A percentile compares a stretch with the other conserved stretches of the same genome.
Evolutionary conservation across 2,329 filamentous ascomycete genomes (phyloP).

Genomic region (Fonsecaea pugnacius): DNA sequence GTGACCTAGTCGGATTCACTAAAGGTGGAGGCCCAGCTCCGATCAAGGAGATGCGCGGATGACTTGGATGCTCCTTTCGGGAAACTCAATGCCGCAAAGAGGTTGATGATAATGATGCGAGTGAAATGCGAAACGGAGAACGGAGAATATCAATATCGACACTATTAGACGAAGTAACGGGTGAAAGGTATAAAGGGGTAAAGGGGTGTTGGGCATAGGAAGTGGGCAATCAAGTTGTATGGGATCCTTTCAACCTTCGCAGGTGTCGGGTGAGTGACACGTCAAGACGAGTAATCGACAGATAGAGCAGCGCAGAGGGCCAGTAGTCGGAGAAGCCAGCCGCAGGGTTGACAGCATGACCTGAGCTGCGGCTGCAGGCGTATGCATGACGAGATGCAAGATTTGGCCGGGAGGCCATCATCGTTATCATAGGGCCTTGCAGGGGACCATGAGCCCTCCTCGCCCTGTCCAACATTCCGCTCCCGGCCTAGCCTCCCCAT

Average conservation of each 20-base stretch:
- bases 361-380: constrained; percentile 14
- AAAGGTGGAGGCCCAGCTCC: constrained; percentile 27
- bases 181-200: constrained; percentile 10
- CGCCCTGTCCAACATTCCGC: constrained; percentile 6
- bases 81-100: constrained; percentile 11
- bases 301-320: constrained; percentile 14
- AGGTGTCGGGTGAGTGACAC: constrained; percentile 17
- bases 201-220: constrained; percentile 1
- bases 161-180: neutral
- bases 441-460: neutral
- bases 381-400: constrained; percentile 22
- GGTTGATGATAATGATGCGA: neutral
- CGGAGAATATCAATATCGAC: neutral
- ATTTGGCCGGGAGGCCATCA: constrained; percentile 10
- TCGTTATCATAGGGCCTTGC: constrained; percentile 12
- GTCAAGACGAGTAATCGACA: constrained; percentile 14
- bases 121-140: neutral
- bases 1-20: constrained; percentile 1
- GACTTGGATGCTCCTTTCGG: constrained; percentile 12
- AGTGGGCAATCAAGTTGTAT: constrained; percentile 10
- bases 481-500: constrained; percentile 15
- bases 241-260: neutral
- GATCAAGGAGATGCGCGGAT: constrained; percentile 23
- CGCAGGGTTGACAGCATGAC: constrained; percentile 21
- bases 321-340: constrained; percentile 5